Evolutionary conservation across 2,329 filamentous ascomycete genomes (phyloP), one percentile per base, ranked within the genome.

Genomic region (Graphilbum fragrans): DNA sequence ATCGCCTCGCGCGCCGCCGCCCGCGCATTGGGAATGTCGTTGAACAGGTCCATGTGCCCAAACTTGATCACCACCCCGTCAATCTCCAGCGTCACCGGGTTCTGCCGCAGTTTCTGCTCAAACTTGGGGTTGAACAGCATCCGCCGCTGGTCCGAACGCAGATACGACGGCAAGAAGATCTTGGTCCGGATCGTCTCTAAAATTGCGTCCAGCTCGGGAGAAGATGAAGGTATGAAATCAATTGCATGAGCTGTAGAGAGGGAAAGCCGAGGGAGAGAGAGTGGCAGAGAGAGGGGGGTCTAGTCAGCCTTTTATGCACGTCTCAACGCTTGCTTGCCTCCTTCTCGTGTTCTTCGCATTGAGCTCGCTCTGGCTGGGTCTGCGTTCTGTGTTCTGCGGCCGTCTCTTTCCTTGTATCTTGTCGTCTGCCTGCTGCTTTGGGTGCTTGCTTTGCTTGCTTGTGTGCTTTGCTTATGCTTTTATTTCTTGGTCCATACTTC

Each of bases 161-260:
- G 70, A 53, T 77, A 72, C 25, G 66, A 59, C n/a, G 77, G 77
- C 34, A 82, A 59, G 54, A 82, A 71, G 55, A 79, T 67, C 49
- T 71, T 70, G 36, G 67, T 59, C 48, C 77, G 74, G 53, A 82
- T 67, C 19, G 52, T 57, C 33, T 58, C 55, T 46, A 83, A 69
- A 25, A 68, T 52, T 12, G 55, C 44, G 54, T 80, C 69, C 45
- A 83, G 67, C 42, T 73, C 62, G 19, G 63, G 48, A 35, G 70
- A 69, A 14, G 70, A 71, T 5, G 72, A 69, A 40, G 65, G 61
- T 8, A 60, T 55, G 53, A 79, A 79, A 42, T 55, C 49, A 43
- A 69, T 56, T 45, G 66, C 59, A 38, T 57, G 49, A 34, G 37
- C 46, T 45, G 35, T 14, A n/a, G 12, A 9, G 6, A 35, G 18